Evolutionary conservation across 2,329 filamentous ascomycete genomes (phyloP).

Genomic region (Sordariomycetes sp.): DNA sequence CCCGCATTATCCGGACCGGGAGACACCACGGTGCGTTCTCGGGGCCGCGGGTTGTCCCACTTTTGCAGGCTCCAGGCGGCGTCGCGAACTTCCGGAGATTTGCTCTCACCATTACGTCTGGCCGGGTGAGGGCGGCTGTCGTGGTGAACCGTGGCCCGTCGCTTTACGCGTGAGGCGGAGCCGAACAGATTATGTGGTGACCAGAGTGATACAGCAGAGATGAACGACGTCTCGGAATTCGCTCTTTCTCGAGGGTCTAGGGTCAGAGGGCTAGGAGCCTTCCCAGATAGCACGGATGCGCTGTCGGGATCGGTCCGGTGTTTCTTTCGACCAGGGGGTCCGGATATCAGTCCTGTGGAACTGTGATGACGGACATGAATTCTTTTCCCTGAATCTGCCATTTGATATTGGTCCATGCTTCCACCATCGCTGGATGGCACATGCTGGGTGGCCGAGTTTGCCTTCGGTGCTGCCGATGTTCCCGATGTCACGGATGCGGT

Average conservation of each 20-base stretch:
- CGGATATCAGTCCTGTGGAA: neutral
- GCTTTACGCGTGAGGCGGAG: neutral
- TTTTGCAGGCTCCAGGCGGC: neutral
- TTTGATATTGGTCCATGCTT: neutral
- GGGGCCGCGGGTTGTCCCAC: neutral
- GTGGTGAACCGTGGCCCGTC: neutral
- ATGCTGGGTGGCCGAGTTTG: neutral
- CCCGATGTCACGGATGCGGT: neutral
- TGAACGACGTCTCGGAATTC: neutral
- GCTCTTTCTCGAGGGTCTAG: neutral
- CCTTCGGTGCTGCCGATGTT: neutral
- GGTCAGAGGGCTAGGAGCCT: neutral
- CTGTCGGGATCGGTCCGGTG: neutral
- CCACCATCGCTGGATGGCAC: neutral
- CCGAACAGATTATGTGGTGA: neutral
- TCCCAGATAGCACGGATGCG: neutral
- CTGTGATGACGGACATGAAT: neutral
- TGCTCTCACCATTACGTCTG: neutral
- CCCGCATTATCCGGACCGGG: neutral
- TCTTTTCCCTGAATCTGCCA: neutral
- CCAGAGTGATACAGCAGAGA: neutral
- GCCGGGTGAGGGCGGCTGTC: neutral
- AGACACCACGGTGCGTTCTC: neutral
- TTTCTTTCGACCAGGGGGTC: neutral
- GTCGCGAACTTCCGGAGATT: neutral